phyloP scores from a whole-genome alignment of 345 rosid genomes.

The Dipteronia dyeriana region DNA sequence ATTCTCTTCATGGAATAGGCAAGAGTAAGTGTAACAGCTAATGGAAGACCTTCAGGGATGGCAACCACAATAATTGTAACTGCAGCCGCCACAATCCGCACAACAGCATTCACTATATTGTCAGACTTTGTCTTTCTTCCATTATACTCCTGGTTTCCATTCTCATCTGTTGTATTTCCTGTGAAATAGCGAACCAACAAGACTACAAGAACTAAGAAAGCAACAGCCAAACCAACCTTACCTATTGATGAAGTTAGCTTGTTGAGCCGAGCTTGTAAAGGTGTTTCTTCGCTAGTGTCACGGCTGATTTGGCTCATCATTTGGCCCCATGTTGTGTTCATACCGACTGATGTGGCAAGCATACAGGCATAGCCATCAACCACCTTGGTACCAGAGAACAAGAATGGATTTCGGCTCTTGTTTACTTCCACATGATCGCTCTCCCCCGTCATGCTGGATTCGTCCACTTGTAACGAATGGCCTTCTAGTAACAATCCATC shows the following conservation, averaged over 20 bases:
- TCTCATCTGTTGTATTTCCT: constrained; percentile 56
- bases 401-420: constrained; percentile 41
- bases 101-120: constrained; percentile 54
- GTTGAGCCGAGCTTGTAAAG: constrained; percentile 63
- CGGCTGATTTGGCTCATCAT: constrained; percentile 65
- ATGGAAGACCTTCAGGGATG: constrained; percentile 77
- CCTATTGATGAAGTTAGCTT: constrained; percentile 68
- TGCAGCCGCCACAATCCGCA: constrained; percentile 66
- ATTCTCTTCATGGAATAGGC: constrained; percentile 84
- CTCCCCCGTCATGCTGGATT: constrained; percentile 73
- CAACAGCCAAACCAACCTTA: constrained; percentile 62
- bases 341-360: constrained; percentile 70
- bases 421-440: constrained; percentile 47
- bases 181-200: constrained; percentile 68
- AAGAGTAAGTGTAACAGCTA: constrained; percentile 78
- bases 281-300: constrained; percentile 55
- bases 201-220: constrained; percentile 63
- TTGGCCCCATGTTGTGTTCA: constrained; percentile 75
- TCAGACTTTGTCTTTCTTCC: constrained; percentile 47
- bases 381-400: constrained; percentile 63
- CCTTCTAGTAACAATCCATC: constrained; percentile 62
- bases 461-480: constrained; percentile 53
- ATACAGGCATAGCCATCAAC: constrained; percentile 58
- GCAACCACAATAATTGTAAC: constrained; percentile 88
- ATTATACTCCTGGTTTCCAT: constrained; percentile 44